Evolutionary conservation across 1,284 basidiomycete genomes (phyloP).

Genomic region (Cryptococcus neoformans): DNA sequence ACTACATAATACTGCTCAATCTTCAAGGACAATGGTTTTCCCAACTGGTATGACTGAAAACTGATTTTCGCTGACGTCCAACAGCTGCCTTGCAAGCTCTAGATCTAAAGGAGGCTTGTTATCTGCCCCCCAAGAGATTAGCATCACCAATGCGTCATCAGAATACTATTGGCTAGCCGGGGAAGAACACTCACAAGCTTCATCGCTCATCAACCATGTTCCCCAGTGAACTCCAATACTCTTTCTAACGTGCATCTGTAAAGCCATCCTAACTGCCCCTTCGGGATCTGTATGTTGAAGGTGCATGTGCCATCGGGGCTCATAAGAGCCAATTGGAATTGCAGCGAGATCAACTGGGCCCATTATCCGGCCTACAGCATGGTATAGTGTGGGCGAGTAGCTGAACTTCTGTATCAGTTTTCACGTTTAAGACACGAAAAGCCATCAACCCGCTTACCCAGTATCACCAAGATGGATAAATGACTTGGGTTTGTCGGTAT

Average conservation of each 20-base stretch:
- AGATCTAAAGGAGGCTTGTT: constrained; percentile 42
- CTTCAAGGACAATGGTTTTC: constrained; percentile 37
- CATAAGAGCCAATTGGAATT: constrained; percentile 52
- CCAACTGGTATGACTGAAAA: constrained; percentile 40
- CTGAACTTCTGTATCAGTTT: constrained; percentile 22
- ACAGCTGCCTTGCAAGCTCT: constrained; percentile 33
- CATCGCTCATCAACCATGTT: constrained; percentile 53
- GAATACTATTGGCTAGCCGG: not conserved
- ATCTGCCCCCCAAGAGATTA: constrained; percentile 14
- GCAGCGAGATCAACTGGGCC: constrained; percentile 51
- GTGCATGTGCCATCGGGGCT: constrained; percentile 49
- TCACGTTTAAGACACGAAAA: not conserved
- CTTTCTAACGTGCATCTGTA: constrained; percentile 40
- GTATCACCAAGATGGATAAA: constrained; percentile 53
- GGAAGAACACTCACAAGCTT: constrained; percentile 36
- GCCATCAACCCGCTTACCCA: constrained; percentile 21
- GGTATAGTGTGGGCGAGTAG: constrained; percentile 50
- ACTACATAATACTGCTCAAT: not conserved
- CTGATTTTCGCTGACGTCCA: constrained; percentile 28
- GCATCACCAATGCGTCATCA: not conserved
- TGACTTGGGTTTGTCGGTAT: constrained; percentile 26
- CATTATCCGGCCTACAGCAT: constrained; percentile 49
- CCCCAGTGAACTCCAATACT: constrained; percentile 52
- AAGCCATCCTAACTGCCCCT: constrained; percentile 49
- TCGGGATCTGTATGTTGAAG: constrained; percentile 51